Conservation (phyloP, 768 basidiomycete genomes). For the Tricholoma terreum region DNA sequence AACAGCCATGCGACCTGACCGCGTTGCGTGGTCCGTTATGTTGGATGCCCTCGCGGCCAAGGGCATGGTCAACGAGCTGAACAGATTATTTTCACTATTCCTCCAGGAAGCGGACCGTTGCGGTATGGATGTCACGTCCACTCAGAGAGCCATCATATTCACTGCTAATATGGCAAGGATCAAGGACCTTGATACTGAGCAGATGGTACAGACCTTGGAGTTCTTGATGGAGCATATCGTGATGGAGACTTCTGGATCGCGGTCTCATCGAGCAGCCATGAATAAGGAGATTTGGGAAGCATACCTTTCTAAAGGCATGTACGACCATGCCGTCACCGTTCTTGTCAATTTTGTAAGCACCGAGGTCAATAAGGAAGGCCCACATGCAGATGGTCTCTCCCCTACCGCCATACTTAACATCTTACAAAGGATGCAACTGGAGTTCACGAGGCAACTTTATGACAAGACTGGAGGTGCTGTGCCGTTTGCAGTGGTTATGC, state of each 20-base stretch:
- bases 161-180: slow-evolving; percentile 31
- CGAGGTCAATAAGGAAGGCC: not conserved
- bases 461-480: slow-evolving; percentile 13
- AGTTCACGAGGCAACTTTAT: slow-evolving; percentile 24
- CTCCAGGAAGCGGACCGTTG: slow-evolving; percentile 31
- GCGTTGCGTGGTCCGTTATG: slow-evolving; percentile 55
- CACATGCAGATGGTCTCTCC: not conserved
- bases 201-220: slow-evolving; percentile 16
- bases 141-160: slow-evolving; percentile 44
- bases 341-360: slow-evolving; percentile 14
- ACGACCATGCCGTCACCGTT: slow-evolving; percentile 18
- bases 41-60: slow-evolving; percentile 51
- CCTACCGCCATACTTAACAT: slow-evolving; percentile 6
- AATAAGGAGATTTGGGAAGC: slow-evolving; percentile 25
- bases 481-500: slow-evolving; percentile 27
- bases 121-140: slow-evolving; percentile 25
- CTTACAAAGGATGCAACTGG: slow-evolving; percentile 17
- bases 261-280: slow-evolving; percentile 8
- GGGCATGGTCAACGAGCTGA: slow-evolving; percentile 51
- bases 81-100: slow-evolving; percentile 47
- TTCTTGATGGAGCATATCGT: slow-evolving; percentile 17
- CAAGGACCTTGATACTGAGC: slow-evolving; percentile 12
- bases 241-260: not conserved
- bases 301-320: slow-evolving; percentile 28
- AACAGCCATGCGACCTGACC: slow-evolving; percentile 49